A percentile compares a stretch with the other conserved stretches of the same genome.
These are phyloP conservation scores for Acarospora socialis DNA, from an alignment of 2,329 filamentous ascomycete species.

Conservation along the genomic window DNA sequence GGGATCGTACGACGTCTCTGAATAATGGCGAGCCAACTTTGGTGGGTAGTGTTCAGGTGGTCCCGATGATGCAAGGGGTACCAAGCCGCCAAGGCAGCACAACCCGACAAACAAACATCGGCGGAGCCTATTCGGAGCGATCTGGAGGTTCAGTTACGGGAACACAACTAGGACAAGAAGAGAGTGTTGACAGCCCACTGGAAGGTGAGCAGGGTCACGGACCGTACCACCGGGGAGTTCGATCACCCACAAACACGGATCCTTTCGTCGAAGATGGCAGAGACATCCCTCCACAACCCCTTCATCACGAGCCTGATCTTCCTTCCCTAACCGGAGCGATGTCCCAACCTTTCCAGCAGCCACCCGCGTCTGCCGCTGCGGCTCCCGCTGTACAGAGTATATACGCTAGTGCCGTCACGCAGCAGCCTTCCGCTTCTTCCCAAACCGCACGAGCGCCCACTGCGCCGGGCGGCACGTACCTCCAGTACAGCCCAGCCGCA, in stretches of 20 bases:
- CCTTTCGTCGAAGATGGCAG: slow-evolving; percentile 41
- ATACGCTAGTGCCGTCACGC: too few species aligned
- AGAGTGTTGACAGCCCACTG: slow-evolving; percentile 20
- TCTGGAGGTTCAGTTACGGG: slow-evolving; percentile 19
- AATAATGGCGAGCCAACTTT: slow-evolving; percentile 77
- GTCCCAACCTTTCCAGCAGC: slow-evolving; percentile 19
- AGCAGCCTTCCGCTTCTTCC: slow-evolving; percentile 13
- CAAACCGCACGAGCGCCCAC: slow-evolving; percentile 14
- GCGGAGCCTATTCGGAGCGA: slow-evolving; percentile 27
- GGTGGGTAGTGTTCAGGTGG: slow-evolving; percentile 86
- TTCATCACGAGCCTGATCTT: slow-evolving; percentile 25
- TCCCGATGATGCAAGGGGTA: slow-evolving; percentile 71
- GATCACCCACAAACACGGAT: slow-evolving; percentile 45
- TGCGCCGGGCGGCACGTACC: slow-evolving; percentile 15
- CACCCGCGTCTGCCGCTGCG: slow-evolving; percentile 15
- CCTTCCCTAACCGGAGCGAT: slow-evolving; percentile 19
- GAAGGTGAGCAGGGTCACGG: slow-evolving; percentile 32
- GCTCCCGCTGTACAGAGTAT: slow-evolving; percentile 14
- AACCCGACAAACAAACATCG: slow-evolving; percentile 31
- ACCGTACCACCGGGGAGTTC: slow-evolving; percentile 33
- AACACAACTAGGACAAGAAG: slow-evolving; percentile 16
- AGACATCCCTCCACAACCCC: slow-evolving; percentile 20
- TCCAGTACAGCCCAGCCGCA: slow-evolving; percentile 14
- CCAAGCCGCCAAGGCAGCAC: slow-evolving; percentile 40
- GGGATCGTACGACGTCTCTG: slow-evolving; percentile 71